Conservation (phyloP, 2,329 filamentous ascomycete genomes). For the Alternaria metachromatica region DNA sequence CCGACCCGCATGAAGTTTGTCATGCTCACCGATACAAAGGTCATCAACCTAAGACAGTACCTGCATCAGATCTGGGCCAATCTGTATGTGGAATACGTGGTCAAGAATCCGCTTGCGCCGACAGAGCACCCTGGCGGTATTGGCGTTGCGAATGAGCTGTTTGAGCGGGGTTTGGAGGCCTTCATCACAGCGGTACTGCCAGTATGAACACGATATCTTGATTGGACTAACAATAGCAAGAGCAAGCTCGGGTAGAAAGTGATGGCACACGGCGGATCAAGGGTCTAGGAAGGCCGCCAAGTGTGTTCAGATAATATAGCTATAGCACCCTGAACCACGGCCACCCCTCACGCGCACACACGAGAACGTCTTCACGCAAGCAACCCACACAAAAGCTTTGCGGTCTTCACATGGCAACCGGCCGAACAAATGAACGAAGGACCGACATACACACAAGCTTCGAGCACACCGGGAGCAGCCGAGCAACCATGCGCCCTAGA, state of each 20-base stretch:
- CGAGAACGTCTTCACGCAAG: neutral
- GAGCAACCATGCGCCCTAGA: neutral
- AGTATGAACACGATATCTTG: conserved; percentile 24
- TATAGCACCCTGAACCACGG: neutral
- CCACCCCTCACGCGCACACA: neutral
- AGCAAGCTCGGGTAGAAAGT: neutral
- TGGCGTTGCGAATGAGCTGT: conserved; percentile 70
- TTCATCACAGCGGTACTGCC: conserved; percentile 66
- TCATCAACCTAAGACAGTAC: conserved; percentile 89
- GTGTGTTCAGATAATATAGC: neutral
- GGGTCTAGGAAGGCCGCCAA: neutral
- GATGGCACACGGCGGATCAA: neutral
- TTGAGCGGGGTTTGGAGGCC: conserved; percentile 73
- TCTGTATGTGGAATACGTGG: conserved; percentile 91
- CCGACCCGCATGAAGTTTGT: conserved; percentile 95
- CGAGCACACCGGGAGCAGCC: neutral
- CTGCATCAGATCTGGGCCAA: conserved; percentile 99
- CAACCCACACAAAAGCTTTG: neutral
- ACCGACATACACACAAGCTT: conserved; percentile 37
- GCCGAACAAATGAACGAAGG: neutral
- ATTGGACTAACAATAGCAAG: neutral
- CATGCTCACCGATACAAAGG: conserved; percentile 90
- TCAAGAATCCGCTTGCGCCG: conserved; percentile 69
- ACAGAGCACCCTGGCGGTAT: conserved; percentile 66
- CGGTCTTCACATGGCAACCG: neutral